A percentile compares a stretch with the other conserved stretches of the same genome.
Evolutionary conservation across 305 asterid species (phyloP).

Genomic region (Euphrasia arctica): DNA sequence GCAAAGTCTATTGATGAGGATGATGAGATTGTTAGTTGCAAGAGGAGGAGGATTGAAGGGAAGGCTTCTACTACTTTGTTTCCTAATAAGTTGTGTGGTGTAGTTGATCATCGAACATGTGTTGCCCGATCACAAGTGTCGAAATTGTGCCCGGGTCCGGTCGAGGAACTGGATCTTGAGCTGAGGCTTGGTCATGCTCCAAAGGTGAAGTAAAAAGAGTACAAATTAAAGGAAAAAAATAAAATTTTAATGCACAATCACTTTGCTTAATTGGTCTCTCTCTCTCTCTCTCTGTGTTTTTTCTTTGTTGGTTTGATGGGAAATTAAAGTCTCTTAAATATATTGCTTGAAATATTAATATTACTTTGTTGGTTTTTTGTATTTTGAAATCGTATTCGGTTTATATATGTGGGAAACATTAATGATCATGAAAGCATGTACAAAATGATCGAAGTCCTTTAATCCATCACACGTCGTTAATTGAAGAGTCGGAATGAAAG

Average conservation of each 20-base stretch:
- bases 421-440: background rate
- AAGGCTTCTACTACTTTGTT: conserved; percentile 26
- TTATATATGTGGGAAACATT: background rate
- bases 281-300: background rate
- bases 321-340: background rate
- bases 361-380: background rate
- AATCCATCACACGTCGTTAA: no score
- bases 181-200: conserved; percentile 86
- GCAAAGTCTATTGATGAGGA: conserved; percentile 24
- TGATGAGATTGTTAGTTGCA: conserved; percentile 42
- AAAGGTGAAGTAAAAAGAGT: conserved; percentile 52
- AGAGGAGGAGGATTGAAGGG: conserved; percentile 55
- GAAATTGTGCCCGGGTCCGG: conserved; percentile 30
- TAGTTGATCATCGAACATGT: conserved; percentile 30
- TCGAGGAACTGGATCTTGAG: conserved; percentile 83
- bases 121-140: conserved; percentile 33
- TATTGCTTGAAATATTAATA: background rate
- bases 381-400: background rate
- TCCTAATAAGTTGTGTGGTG: conserved; percentile 27
- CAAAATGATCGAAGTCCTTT: background rate
- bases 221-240: background rate
- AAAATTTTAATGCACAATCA: background rate
- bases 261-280: background rate
- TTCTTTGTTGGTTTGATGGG: background rate
- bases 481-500: background rate